Base-by-base conservation (phyloP, 2,329 filamentous ascomycete genomes). In the Pseudohalonectria lignicola region DNA sequence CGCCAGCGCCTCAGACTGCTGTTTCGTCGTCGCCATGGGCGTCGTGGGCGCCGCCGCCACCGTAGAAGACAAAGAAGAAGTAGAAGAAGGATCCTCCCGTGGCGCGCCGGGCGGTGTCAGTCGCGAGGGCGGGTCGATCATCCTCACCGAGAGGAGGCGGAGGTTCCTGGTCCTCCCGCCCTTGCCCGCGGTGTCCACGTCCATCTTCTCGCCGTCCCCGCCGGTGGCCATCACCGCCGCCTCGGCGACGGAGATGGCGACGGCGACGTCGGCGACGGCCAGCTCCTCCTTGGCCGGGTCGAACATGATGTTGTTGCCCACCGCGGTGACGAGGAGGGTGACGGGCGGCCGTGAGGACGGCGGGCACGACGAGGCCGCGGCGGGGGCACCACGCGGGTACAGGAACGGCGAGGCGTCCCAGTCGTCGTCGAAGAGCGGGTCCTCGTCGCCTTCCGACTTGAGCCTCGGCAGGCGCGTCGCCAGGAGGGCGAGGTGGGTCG, bases 371-470 rank as follows among this genome's bases (percentile, higher is more conserved):
- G 23, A 12, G 13, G 17, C 23, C 15, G 20, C 23, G 11, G 15
- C n/a, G 3, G 16, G 16, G 2, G 28, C 21, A 7, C 23, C 23
- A 42, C 69, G 71, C 2, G 79, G 73, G 62, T 93, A 98, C 21
- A 98, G 66, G 41, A 78, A 79, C 15, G 76, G 71, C 1, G 87
- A 79, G 13, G 82, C 83, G 46, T 83, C 86, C 92, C 92, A 98
- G 64, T 98, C 92, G 62, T 98, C 92, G 63, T 95, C 83, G 61
- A 98, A 98, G 55, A 95, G 79, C 11, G 92, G 92, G 50, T 98
- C 92, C 63, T 98, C 92, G 61, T 96, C 90, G 41, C 76, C 76
- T 58, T 94, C 84, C 2, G 88, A 95, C 56, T 86, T 86, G 37
- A 95, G 69, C 19, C 79, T 74, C 7, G 92, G 92, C 3, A 96